Evolutionary conservation across 2,329 filamentous ascomycete genomes (phyloP).

Genomic region (Peltaster fructicola): DNA sequence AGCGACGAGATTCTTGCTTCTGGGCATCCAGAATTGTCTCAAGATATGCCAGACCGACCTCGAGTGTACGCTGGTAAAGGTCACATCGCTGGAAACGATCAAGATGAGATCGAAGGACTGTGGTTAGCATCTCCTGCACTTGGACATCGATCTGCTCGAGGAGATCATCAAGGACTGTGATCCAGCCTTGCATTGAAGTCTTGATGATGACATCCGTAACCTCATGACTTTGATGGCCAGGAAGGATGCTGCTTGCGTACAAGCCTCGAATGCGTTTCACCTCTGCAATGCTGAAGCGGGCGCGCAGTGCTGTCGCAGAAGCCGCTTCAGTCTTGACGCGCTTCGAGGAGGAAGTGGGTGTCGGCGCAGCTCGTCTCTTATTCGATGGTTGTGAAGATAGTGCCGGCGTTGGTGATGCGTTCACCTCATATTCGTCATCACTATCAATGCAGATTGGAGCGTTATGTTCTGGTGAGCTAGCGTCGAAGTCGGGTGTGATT

Average conservation of each 20-base stretch:
- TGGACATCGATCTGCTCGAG: constrained; percentile 12
- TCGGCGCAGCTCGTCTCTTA: constrained; percentile 1
- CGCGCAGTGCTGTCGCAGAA: constrained; percentile 12
- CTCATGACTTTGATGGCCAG: constrained; percentile 3
- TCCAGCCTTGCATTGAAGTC: constrained; percentile 16
- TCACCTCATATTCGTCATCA: constrained; percentile 8
- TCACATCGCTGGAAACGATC: too few relatives aligned
- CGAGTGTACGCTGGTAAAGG: too few relatives aligned
- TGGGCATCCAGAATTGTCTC: too few relatives aligned
- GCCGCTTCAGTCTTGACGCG: constrained; percentile 13
- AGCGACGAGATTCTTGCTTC: too few relatives aligned
- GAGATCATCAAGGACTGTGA: constrained; percentile 12
- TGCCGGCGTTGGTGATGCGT: constrained; percentile 4
- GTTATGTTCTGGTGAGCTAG: constrained; percentile 12
- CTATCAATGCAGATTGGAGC: constrained; percentile 6
- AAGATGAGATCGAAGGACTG: too few relatives aligned
- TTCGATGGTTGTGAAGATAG: constrained; percentile 3
- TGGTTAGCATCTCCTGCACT: constrained; percentile 11
- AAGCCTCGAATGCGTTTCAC: background rate
- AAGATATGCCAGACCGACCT: too few relatives aligned
- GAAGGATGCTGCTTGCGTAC: background rate
- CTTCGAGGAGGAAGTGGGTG: constrained; percentile 15
- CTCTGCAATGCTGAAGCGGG: constrained; percentile 1
- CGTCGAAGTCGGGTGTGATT: constrained; percentile 13
- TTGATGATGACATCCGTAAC: constrained; percentile 18